phyloP scores from a whole-genome alignment of 805 yeast genomes.

The Groenewaldozyma salmanticensis region DNA sequence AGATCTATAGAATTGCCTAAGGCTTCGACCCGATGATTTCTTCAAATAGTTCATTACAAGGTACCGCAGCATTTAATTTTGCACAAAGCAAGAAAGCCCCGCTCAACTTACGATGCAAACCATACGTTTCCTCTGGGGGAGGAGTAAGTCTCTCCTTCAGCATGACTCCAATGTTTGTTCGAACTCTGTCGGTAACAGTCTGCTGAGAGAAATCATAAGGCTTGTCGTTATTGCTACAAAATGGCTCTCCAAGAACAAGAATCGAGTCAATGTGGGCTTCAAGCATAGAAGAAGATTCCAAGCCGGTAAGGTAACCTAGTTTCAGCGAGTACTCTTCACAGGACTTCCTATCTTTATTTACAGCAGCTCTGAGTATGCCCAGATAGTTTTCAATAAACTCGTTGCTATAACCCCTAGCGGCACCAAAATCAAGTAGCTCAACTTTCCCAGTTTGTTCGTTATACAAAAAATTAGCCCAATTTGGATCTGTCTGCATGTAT shows the following conservation, averaged over 20 bases:
- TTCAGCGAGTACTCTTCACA: constrained; percentile 58
- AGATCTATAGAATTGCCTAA: neutral
- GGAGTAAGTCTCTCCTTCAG: constrained; percentile 85
- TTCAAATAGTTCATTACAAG: constrained; percentile 64
- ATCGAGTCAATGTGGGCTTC: constrained; percentile 89
- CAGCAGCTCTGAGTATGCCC: constrained; percentile 65
- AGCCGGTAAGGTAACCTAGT: constrained; percentile 85
- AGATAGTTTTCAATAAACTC: constrained; percentile 64
- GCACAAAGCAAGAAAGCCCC: constrained; percentile 92
- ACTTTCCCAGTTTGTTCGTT: constrained; percentile 61
- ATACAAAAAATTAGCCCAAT: constrained; percentile 95
- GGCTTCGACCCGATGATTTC: constrained; percentile 53
- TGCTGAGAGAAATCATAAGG: constrained; percentile 68
- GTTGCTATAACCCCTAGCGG: constrained; percentile 68
- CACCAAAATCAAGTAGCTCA: constrained; percentile 91
- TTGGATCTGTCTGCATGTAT: constrained; percentile 98
- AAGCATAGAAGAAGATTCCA: constrained; percentile 80
- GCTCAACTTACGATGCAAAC: constrained; percentile 89
- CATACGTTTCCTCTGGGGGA: constrained; percentile 97
- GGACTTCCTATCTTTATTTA: constrained; percentile 49
- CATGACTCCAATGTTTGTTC: constrained; percentile 83
- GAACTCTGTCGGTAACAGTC: constrained; percentile 88
- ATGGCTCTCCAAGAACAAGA: constrained; percentile 87
- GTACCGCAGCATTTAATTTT: constrained; percentile 70
- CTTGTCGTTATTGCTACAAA: constrained; percentile 44